Percentiles rank a stretch among this genome's conserved stretches.
Conservation (phyloP, 345 rosid genomes). For the Salix udensis region DNA sequence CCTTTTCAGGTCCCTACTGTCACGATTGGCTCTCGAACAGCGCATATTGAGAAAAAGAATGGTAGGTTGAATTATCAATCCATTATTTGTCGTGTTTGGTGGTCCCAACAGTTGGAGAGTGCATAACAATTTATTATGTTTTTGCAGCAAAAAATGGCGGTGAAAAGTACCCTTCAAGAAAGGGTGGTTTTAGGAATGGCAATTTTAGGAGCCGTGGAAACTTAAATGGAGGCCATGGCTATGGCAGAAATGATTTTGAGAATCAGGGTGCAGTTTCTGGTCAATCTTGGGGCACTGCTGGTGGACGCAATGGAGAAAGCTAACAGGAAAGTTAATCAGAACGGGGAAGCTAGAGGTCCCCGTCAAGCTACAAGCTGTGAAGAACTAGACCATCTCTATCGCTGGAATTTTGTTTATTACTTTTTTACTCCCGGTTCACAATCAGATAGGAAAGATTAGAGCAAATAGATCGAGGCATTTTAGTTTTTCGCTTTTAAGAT, state of each 20-base stretch:
- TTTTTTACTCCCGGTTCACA: neutral
- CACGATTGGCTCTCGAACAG: constrained; percentile 53
- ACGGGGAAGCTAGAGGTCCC: constrained; percentile 10
- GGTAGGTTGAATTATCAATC: constrained; percentile 33
- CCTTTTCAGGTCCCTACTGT: constrained; percentile 44
- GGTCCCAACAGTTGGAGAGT: too few relatives aligned
- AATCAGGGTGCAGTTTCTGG: constrained; percentile 15
- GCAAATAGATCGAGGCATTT: constrained; percentile 1
- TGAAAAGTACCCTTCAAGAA: constrained; percentile 10
- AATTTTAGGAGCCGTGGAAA: constrained; percentile 15
- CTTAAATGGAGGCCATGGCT: constrained; percentile 10
- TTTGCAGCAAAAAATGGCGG: constrained; percentile 19
- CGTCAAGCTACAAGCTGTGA: constrained; percentile 11
- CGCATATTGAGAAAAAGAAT: constrained; percentile 72
- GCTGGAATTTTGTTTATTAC: constrained; percentile 5
- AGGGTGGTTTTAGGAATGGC: constrained; percentile 10
- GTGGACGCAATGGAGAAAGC: constrained; percentile 19
- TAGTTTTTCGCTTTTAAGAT: neutral
- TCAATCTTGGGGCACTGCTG: constrained; percentile 1
- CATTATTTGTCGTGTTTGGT: neutral
- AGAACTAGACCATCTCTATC: neutral
- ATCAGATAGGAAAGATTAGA: neutral
- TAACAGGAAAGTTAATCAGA: constrained; percentile 13
- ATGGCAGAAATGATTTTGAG: constrained; percentile 17
- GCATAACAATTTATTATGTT: neutral